Percentiles rank a stretch among this genome's conserved stretches.
Evolutionary conservation across 805 yeast species (phyloP).

Genomic region (Wickerhamiella azyma): DNA sequence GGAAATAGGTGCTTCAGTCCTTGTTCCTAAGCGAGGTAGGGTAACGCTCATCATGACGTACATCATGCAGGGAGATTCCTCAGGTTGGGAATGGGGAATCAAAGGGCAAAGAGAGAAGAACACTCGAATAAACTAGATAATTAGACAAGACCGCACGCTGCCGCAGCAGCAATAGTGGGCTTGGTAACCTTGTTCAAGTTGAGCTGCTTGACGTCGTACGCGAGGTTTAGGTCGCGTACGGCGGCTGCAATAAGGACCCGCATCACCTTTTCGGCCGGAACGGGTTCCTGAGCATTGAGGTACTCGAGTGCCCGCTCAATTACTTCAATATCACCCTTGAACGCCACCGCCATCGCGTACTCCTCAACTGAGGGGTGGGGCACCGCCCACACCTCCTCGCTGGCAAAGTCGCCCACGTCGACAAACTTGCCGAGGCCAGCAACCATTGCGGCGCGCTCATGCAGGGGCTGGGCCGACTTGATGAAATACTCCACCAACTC

Average conservation of each 20-base stretch:
- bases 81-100: no score
- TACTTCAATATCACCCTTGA: not conserved
- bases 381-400: not conserved
- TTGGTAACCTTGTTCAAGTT: not conserved
- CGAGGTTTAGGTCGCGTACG: not conserved
- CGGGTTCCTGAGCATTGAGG: not conserved
- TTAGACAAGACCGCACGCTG: not conserved
- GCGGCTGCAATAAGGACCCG: not conserved
- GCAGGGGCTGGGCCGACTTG: not conserved
- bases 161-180: not conserved
- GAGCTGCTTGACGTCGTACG: not conserved
- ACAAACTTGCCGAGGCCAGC: slow-evolving; percentile 4
- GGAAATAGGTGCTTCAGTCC: not conserved
- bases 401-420: slow-evolving; percentile 2
- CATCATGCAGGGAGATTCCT: no score
- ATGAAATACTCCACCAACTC: not conserved
- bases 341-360: not conserved
- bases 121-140: no score
- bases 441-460: not conserved
- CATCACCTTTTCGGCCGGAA: not conserved
- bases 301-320: not conserved
- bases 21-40: not conserved
- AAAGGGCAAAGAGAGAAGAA: no score
- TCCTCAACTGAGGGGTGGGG: not conserved
- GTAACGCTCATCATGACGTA: not conserved